phyloP scores from a whole-genome alignment of 2,329 filamentous ascomycete species.

The Penicillium sp. region DNA sequence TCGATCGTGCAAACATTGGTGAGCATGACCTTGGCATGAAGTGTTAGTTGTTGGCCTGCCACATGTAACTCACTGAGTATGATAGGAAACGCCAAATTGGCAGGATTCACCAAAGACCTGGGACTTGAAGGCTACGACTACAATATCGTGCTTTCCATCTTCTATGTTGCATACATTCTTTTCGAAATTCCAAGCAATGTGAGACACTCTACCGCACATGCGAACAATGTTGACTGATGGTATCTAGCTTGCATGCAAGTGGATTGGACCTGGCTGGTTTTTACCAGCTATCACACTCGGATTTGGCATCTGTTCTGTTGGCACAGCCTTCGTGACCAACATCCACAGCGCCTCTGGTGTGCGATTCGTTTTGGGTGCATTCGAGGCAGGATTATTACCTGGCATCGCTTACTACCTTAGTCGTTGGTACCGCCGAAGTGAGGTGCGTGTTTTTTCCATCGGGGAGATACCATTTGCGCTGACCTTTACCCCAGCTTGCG shows the following conservation, averaged over 20 bases:
- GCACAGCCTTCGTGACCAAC: constrained; percentile 64
- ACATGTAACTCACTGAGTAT: background rate
- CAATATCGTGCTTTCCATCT: constrained; percentile 66
- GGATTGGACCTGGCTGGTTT: constrained; percentile 71
- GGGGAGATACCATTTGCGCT: background rate
- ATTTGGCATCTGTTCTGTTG: constrained; percentile 65
- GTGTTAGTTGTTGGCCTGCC: background rate
- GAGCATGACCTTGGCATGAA: constrained; percentile 1
- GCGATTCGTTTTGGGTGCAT: constrained; percentile 66
- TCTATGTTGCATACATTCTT: constrained; percentile 72
- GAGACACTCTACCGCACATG: background rate
- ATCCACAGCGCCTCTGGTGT: constrained; percentile 58
- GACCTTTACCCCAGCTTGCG: constrained; percentile 43
- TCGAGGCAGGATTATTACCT: constrained; percentile 73
- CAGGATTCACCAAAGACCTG: constrained; percentile 64
- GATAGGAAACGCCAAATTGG: constrained; percentile 66
- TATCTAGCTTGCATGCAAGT: constrained; percentile 61
- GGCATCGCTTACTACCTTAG: constrained; percentile 73
- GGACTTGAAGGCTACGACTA: constrained; percentile 64
- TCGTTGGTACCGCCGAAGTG: constrained; percentile 69
- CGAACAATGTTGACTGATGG: background rate
- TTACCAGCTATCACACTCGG: constrained; percentile 62
- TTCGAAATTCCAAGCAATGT: constrained; percentile 68
- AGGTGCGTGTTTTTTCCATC: constrained; percentile 32
- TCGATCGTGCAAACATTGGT: constrained; percentile 74